These are phyloP conservation scores for Metarhizium robertsii DNA, from an alignment of 2,329 filamentous ascomycete species.

Conservation along the genomic window DNA sequence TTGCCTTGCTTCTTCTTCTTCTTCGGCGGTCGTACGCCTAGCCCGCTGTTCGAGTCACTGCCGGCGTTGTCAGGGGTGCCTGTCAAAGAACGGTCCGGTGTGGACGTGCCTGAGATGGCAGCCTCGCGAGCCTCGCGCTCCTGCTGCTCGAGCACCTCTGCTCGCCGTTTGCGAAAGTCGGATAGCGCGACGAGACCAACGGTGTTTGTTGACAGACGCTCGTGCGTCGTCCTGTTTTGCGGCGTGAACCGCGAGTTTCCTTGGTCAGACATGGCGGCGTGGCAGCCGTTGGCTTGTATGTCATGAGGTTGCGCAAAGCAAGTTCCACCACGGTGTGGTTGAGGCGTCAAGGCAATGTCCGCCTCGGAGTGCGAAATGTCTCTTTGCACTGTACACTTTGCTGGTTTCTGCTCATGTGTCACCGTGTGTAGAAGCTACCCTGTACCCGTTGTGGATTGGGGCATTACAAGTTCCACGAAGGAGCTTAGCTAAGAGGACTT, in stretches of 20 bases:
- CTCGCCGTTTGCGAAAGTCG: constrained; percentile 92
- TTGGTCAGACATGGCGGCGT: constrained; percentile 29
- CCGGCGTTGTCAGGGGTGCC: constrained; percentile 35
- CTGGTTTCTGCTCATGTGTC: background rate
- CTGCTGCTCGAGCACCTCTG: constrained; percentile 86
- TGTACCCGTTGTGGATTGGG: background rate
- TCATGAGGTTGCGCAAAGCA: background rate
- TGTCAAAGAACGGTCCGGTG: constrained; percentile 39
- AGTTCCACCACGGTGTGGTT: background rate
- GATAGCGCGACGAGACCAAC: constrained; percentile 86
- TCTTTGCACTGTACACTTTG: background rate
- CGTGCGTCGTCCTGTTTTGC: constrained; percentile 67
- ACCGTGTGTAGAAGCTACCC: background rate
- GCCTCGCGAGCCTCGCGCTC: constrained; percentile 68
- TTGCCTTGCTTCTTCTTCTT: constrained; percentile 35
- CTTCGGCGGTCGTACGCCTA: constrained; percentile 16
- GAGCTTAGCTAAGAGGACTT: too few species aligned
- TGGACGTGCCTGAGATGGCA: constrained; percentile 35
- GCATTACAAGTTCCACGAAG: too few species aligned
- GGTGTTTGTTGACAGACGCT: constrained; percentile 75
- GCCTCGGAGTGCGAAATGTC: background rate
- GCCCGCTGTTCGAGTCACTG: constrained; percentile 21
- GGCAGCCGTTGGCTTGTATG: background rate
- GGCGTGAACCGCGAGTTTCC: constrained; percentile 57
- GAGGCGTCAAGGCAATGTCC: background rate